A percentile compares a stretch with the other conserved stretches of the same genome.
phyloP scores from a whole-genome alignment of 2,329 filamentous ascomycete genomes.

The Penicillium sp. region DNA sequence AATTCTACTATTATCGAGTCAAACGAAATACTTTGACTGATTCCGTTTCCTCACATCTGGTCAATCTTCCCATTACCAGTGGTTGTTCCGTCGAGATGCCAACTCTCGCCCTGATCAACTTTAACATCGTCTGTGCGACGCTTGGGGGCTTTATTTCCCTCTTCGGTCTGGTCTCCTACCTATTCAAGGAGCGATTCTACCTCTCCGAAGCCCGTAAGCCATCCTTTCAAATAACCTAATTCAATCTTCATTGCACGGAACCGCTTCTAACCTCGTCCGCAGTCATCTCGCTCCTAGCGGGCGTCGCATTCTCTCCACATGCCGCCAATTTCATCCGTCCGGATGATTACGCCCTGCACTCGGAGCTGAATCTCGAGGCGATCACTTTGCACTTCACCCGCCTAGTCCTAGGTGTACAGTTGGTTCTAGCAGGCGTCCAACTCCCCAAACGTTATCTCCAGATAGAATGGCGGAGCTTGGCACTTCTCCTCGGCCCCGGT shows the following conservation, averaged over 20 bases:
- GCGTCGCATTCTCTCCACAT: conserved; percentile 75
- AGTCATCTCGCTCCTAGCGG: conserved; percentile 84
- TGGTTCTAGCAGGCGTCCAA: conserved; percentile 85
- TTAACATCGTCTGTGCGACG: conserved; percentile 80
- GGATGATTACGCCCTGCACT: conserved; percentile 68
- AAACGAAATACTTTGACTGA: neutral
- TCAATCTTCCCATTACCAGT: neutral
- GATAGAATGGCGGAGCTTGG: conserved; percentile 74
- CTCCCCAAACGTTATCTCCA: conserved; percentile 79
- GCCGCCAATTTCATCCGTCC: conserved; percentile 76
- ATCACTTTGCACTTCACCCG: conserved; percentile 84
- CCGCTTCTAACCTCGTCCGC: neutral
- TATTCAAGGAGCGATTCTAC: conserved; percentile 87
- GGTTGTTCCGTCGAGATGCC: conserved; percentile 51
- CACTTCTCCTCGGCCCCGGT: conserved; percentile 75
- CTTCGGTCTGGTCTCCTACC: conserved; percentile 88
- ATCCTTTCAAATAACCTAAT: neutral
- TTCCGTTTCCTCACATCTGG: neutral
- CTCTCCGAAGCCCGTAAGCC: conserved; percentile 82
- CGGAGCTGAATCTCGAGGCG: conserved; percentile 61
- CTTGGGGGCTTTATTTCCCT: conserved; percentile 84
- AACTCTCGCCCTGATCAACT: conserved; percentile 67
- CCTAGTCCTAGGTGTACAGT: conserved; percentile 84
- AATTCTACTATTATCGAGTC: neutral
- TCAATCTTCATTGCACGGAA: neutral